Base-by-base conservation (phyloP, 129 eudicot genomes). In the Chrysanthemum lavandulifolium region DNA sequence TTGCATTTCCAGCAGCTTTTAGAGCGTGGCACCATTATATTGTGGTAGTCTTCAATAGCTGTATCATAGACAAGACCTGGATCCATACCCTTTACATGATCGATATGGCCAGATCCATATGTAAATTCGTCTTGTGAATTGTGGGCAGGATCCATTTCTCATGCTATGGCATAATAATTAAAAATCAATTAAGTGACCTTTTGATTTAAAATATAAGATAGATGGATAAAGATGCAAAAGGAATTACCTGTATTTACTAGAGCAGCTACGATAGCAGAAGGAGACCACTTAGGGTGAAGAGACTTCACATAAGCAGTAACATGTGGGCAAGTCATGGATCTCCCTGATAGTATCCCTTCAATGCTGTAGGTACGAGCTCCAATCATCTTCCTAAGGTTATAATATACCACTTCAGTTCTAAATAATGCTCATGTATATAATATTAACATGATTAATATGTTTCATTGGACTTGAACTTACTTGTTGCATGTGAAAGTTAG, bases 401-500 rank as follows among this genome's bases (percentile, higher is more conserved):
- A 19, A 27, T 27, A 58, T 6, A 58, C 63, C 13, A 29, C 21
- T 15, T 58, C 21, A 58, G 13, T 58, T 58, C 16, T 14, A 27
- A 27, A 27, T 27, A 27, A 27, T 27, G 29, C 29, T 27, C 29
- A 27, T 2, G 29, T 27, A 27, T 27, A 27, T 3, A 27, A 27
- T 27, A 23, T 1, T 23, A 27, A 27, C 29, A 27, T 27, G 29
- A 27, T 27, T 27, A 27, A 27, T 27, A 27, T 27, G 29, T 27
- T 27, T 27, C 29, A 2, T 3, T 27, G 29, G 29, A 27, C 29
- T 27, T 27, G 13, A n/a, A 58, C 3, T 65, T 82, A 85, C 90
- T 73, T 82, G 85, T 85, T 85, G 78, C 90, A 82, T 21, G 82
- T 76, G 79, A 85, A 85, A 47, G 79, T 76, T 21, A 10, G 25